A percentile compares a stretch with the other conserved stretches of the same genome.
phyloP scores from a whole-genome alignment of 2,329 filamentous ascomycete genomes.

The Colletotrichum agaves region DNA sequence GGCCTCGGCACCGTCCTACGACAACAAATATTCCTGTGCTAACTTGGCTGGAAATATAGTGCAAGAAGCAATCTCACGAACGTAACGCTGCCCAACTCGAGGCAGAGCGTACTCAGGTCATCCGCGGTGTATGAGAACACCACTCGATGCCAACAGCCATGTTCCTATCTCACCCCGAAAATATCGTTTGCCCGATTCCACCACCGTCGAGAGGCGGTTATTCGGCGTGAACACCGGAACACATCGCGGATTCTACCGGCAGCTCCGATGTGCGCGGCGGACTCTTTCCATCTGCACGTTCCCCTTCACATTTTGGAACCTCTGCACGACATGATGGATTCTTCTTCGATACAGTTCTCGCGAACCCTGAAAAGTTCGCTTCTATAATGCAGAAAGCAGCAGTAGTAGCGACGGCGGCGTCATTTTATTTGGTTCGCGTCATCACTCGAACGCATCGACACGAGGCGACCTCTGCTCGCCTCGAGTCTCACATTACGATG shows the following conservation, averaged over 20 bases:
- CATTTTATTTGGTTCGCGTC: constrained; percentile 2
- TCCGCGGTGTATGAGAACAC: constrained; percentile 81
- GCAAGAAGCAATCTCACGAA: constrained; percentile 96
- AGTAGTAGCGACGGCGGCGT: constrained; percentile 8
- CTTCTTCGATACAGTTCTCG: constrained; percentile 16
- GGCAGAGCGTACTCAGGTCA: constrained; percentile 90
- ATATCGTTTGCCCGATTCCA: not conserved
- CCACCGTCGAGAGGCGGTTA: constrained; percentile 13
- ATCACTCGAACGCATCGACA: not conserved
- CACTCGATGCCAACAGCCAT: not conserved
- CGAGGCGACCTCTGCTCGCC: constrained; percentile 12
- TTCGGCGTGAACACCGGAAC: not conserved
- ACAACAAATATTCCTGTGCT: constrained; percentile 48
- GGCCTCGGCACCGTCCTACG: constrained; percentile 50
- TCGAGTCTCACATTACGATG: constrained; percentile 16
- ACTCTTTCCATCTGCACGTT: constrained; percentile 8
- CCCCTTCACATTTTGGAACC: constrained; percentile 15
- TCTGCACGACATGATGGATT: constrained; percentile 26
- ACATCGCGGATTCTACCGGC: not conserved
- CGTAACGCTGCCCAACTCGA: constrained; percentile 93
- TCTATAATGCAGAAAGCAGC: constrained; percentile 18
- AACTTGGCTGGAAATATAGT: constrained; percentile 58
- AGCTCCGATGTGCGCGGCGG: constrained; percentile 1
- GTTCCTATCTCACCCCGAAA: constrained; percentile 3
- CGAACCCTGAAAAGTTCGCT: constrained; percentile 17